phyloP scores from a whole-genome alignment of 495 filamentous ascomycete genomes.

The Tuber aestivum region DNA sequence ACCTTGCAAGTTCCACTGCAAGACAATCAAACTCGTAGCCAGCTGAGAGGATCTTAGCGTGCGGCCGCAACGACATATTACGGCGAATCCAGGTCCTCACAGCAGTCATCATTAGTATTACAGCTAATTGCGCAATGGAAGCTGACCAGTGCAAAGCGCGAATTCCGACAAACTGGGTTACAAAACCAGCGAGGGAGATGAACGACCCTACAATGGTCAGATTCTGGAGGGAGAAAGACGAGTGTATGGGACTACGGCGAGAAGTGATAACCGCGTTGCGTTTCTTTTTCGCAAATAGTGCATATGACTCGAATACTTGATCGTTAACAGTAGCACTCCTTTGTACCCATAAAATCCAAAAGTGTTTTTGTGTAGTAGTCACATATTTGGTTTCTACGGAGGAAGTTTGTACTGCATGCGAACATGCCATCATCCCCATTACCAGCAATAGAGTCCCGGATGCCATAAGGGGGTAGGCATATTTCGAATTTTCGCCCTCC shows the following conservation, averaged over 20 bases:
- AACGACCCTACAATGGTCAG: conserved; percentile 29
- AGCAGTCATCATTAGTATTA: conserved; percentile 49
- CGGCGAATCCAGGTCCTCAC: conserved; percentile 49
- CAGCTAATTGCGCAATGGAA: conserved; percentile 47
- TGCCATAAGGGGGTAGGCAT: conserved; percentile 38
- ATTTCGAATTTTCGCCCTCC: conserved; percentile 16
- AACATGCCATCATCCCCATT: conserved; percentile 39
- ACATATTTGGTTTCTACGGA: conserved; percentile 33
- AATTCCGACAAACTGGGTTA: conserved; percentile 51
- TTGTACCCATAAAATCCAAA: conserved; percentile 39
- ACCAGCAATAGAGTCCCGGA: conserved; percentile 36
- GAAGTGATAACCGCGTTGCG: conserved; percentile 22
- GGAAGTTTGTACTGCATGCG: conserved; percentile 41
- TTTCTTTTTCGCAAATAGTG: conserved; percentile 13
- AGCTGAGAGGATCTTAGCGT: conserved; percentile 41
- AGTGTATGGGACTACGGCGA: conserved; percentile 6
- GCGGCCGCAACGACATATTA: conserved; percentile 43
- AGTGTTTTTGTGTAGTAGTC: conserved; percentile 7
- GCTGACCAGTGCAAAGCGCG: conserved; percentile 51
- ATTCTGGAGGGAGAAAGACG: background rate
- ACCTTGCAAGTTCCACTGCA: conserved; percentile 26
- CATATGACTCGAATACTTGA: conserved; percentile 40
- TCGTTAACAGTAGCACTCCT: conserved; percentile 36
- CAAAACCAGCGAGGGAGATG: conserved; percentile 48
- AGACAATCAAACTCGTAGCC: conserved; percentile 50